These are phyloP conservation scores for Chlorella sorokiniana DNA, from an alignment of 139 green algal species.

Conservation along the genomic window DNA sequence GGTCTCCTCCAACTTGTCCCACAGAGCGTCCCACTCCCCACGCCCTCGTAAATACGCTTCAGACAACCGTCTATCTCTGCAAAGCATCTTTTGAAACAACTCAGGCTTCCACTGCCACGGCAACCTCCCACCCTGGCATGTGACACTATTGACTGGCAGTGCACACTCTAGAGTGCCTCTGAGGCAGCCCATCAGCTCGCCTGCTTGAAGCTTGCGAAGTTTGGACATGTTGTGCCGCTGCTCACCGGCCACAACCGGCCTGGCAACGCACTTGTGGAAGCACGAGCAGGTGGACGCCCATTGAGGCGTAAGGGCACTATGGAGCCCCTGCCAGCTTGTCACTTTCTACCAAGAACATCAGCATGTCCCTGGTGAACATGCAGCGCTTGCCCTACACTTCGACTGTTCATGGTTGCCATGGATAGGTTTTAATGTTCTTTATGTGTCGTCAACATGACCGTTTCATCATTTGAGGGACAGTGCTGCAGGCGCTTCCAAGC, in stretches of 20 bases:
- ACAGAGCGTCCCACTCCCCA: conserved; percentile 90
- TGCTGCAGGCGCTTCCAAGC: too few relatives aligned
- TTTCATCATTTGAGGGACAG: too few relatives aligned
- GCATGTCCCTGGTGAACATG: too few relatives aligned
- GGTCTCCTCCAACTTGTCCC: conserved; percentile 74
- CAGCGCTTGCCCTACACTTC: neutral
- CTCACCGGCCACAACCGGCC: neutral
- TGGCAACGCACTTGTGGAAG: too few relatives aligned
- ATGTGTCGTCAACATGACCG: too few relatives aligned
- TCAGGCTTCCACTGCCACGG: too few relatives aligned
- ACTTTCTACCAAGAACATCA: too few relatives aligned
- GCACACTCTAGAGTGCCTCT: neutral
- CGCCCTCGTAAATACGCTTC: conserved; percentile 90
- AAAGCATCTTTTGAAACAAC: neutral
- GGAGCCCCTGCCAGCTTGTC: too few relatives aligned
- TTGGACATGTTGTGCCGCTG: neutral
- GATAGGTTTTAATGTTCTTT: too few relatives aligned
- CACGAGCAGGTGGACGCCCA: too few relatives aligned
- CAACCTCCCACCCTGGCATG: neutral
- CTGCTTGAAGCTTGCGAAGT: conserved; percentile 12
- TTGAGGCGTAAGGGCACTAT: too few relatives aligned
- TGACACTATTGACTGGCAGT: neutral
- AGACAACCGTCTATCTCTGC: conserved; percentile 86
- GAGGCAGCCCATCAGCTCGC: neutral
- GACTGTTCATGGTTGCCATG: neutral